These are phyloP conservation scores for Geotrichum australiense DNA, from an alignment of 1,139 yeast species.

Conservation along the genomic window DNA sequence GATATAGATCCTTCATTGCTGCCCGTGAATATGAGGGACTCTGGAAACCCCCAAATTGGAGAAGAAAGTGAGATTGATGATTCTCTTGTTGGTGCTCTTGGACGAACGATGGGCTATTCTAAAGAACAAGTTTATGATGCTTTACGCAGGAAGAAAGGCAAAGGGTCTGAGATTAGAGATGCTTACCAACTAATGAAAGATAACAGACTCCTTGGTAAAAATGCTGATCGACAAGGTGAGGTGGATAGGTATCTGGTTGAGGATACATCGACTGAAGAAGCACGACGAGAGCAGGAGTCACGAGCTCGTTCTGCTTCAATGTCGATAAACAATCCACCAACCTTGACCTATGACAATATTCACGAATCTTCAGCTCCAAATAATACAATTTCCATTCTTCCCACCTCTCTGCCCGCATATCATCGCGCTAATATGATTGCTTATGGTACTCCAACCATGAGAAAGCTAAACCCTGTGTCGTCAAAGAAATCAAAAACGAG, in stretches of 20 bases:
- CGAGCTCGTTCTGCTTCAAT: constrained; percentile 17
- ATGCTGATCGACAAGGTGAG: constrained; percentile 26
- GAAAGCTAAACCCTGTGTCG: constrained; percentile 65
- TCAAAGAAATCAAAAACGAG: constrained; percentile 85
- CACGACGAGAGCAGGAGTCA: constrained; percentile 6
- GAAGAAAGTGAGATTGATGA: constrained; percentile 54
- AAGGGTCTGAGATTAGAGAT: constrained; percentile 74
- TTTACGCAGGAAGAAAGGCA: constrained; percentile 43
- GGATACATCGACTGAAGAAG: constrained; percentile 20
- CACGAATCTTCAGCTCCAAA: constrained; percentile 35
- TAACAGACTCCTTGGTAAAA: constrained; percentile 48
- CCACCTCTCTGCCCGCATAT: constrained; percentile 88
- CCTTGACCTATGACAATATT: constrained; percentile 32
- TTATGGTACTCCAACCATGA: constrained; percentile 28
- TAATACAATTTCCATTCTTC: constrained; percentile 78
- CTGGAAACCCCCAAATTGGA: constrained; percentile 34
- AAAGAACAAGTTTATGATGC: constrained; percentile 79
- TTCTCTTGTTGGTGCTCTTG: constrained; percentile 69
- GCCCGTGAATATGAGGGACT: constrained; percentile 45
- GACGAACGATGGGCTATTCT: constrained; percentile 89
- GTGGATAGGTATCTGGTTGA: constrained; percentile 32
- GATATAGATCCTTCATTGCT: constrained; percentile 76
- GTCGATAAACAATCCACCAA: constrained; percentile 29
- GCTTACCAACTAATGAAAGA: constrained; percentile 87
- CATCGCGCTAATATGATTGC: constrained; percentile 87